Percentiles rank a stretch among this genome's conserved stretches.
Evolutionary conservation across 139 green algal species (phyloP).

Genomic region (Chlamydomonas asymmetrica): DNA sequence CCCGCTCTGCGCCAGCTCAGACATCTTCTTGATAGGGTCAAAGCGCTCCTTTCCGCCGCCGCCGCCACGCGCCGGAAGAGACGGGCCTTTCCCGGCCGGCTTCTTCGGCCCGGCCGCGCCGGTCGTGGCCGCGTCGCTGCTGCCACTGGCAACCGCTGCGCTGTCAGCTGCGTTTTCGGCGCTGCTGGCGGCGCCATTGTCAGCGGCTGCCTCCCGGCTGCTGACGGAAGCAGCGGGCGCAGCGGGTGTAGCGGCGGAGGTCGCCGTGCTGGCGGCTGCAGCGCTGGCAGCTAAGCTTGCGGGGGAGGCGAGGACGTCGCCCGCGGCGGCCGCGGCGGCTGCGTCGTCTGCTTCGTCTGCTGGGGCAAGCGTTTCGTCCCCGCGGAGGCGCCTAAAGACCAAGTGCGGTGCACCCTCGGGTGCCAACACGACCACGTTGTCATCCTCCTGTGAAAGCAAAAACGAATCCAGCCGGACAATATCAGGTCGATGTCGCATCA

Average conservation of each 20-base stretch:
- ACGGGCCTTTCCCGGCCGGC: not conserved
- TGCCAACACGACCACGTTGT: constrained; percentile 40
- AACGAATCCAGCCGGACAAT: no score
- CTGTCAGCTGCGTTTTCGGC: not conserved
- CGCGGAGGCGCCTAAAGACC: constrained; percentile 13
- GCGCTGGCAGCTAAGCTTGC: not conserved
- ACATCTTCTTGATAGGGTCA: constrained; percentile 32
- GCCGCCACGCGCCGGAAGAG: not conserved
- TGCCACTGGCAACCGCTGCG: not conserved
- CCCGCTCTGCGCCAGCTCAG: constrained; percentile 9
- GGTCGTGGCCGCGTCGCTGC: constrained; percentile 3
- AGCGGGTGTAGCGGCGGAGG: not conserved
- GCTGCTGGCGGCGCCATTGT: no score
- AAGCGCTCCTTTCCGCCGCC: constrained; percentile 23
- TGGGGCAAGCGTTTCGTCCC: not conserved
- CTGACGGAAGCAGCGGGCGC: not conserved
- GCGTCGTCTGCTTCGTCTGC: not conserved
- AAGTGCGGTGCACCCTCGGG: not conserved
- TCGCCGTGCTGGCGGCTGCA: not conserved
- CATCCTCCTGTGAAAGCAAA: constrained; percentile 52
- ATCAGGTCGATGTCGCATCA: no score
- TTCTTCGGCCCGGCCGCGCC: not conserved
- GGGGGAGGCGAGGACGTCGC: not conserved
- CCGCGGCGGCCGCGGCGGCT: not conserved
- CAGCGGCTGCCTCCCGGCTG: not conserved